These are phyloP conservation scores for Candida xyloterini DNA, from an alignment of 805 yeast genomes.

Conservation along the genomic window DNA sequence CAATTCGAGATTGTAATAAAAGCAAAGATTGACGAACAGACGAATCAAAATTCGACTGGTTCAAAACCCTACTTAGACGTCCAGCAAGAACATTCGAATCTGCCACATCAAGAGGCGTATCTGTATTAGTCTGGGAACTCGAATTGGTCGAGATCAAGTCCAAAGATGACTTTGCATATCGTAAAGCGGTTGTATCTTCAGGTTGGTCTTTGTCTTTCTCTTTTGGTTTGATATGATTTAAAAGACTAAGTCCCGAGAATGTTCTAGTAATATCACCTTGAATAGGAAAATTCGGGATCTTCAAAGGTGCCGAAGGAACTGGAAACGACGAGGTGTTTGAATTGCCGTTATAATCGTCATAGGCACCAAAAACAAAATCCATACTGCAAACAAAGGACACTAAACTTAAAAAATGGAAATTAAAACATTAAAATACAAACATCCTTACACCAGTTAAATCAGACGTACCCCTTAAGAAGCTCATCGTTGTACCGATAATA, in stretches of 20 bases:
- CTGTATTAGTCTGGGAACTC: conserved; percentile 4
- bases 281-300: conserved; percentile 35
- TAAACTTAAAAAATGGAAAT: not conserved
- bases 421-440: not conserved
- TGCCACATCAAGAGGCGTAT: conserved; percentile 4
- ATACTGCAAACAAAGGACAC: conserved; percentile 15
- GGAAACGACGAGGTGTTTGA: conserved; percentile 17
- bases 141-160: conserved; percentile 29
- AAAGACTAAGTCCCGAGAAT: conserved; percentile 33
- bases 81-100: conserved; percentile 33
- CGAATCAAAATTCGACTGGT: conserved; percentile 41
- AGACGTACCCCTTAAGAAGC: conserved; percentile 12
- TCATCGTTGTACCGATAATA: conserved; percentile 62
- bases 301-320: conserved; percentile 41
- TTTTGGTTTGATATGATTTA: conserved; percentile 26
- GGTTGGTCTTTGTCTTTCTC: conserved; percentile 8
- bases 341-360: conserved; percentile 17
- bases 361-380: conserved; percentile 32
- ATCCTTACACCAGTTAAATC: not conserved
- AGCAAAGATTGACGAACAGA: conserved; percentile 31
- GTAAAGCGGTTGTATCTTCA: conserved; percentile 35
- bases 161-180: conserved; percentile 48
- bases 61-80: conserved; percentile 50
- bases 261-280: conserved; percentile 36
- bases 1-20: conserved; percentile 28